Conservation (phyloP, 805 yeast species). For the Citeromyces matritensis region DNA sequence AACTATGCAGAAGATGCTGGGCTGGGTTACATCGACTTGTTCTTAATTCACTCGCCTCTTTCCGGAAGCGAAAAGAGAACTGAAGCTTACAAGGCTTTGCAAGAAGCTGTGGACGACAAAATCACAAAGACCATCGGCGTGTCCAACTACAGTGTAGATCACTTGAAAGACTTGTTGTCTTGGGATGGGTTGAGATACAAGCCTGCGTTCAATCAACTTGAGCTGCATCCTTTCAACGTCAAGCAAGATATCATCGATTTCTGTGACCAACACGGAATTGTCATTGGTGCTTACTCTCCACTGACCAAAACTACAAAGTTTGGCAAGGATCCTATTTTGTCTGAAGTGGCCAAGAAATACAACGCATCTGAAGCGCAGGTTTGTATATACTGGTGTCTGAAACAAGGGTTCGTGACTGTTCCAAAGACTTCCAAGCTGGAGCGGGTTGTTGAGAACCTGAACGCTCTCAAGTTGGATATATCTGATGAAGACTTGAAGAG, state of each 20-base stretch:
- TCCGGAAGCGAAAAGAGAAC: conserved; percentile 15
- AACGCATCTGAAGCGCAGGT: conserved; percentile 39
- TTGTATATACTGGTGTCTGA: conserved; percentile 51
- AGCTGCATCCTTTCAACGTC: conserved; percentile 59
- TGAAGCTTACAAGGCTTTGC: conserved; percentile 24
- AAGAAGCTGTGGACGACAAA: conserved; percentile 36
- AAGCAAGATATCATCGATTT: conserved; percentile 44
- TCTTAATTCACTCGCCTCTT: conserved; percentile 55
- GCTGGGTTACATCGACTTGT: conserved; percentile 49
- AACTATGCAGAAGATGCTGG: conserved; percentile 33
- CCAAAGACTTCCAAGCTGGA: conserved; percentile 14
- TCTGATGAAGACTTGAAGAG: conserved; percentile 15
- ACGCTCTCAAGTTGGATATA: conserved; percentile 20
- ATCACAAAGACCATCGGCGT: conserved; percentile 61
- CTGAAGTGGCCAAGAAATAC: conserved; percentile 30
- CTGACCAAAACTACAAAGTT: conserved; percentile 39
- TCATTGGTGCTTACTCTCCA: conserved; percentile 68
- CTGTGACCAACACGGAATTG: conserved; percentile 35
- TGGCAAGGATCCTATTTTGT: conserved; percentile 23
- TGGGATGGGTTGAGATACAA: conserved; percentile 29
- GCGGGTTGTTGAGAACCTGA: conserved; percentile 21
- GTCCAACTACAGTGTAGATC: conserved; percentile 50
- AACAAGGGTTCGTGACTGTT: conserved; percentile 38
- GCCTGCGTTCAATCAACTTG: conserved; percentile 68
- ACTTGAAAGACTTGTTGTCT: conserved; percentile 33